Conservation (phyloP, 2,329 filamentous ascomycete species). For the Aurifilum marmelostoma region DNA sequence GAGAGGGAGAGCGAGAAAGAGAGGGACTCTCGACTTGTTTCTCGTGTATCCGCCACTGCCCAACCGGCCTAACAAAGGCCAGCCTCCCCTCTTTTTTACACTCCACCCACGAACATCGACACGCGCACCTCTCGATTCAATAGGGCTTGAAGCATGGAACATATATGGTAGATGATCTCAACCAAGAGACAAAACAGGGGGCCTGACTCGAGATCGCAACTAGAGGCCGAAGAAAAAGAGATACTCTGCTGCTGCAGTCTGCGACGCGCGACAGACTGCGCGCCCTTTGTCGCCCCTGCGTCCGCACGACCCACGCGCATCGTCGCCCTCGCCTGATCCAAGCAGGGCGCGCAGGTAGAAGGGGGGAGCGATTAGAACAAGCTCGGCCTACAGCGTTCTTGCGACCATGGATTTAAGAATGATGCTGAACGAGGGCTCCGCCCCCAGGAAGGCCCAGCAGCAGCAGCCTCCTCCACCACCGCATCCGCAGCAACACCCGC, state of each 20-base stretch:
- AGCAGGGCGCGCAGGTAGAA: slow-evolving; percentile 18
- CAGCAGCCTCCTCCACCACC: slow-evolving; percentile 21
- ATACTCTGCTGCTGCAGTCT: slow-evolving; percentile 8
- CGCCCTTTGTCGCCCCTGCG: slow-evolving; percentile 14
- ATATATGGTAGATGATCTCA: slow-evolving; percentile 14
- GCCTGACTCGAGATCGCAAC: slow-evolving; percentile 14
- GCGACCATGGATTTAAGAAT: slow-evolving; percentile 54
- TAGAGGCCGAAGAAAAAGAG: background rate
- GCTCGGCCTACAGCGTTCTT: slow-evolving; percentile 4
- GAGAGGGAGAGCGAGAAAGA: background rate
- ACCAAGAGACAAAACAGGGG: slow-evolving; percentile 10
- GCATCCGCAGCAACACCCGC: slow-evolving; percentile 17
- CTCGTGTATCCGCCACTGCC: slow-evolving; percentile 11
- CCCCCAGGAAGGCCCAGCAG: slow-evolving; percentile 35
- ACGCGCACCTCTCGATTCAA: background rate
- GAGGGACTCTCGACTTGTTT: background rate
- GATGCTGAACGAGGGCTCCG: slow-evolving; percentile 57
- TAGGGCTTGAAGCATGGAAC: slow-evolving; percentile 21
- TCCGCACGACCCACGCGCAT: slow-evolving; percentile 4
- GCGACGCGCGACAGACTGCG: slow-evolving; percentile 27
- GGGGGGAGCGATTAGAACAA: background rate
- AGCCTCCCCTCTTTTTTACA: background rate
- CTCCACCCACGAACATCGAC: background rate
- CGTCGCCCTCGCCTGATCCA: background rate
- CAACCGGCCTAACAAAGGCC: slow-evolving; percentile 1